phyloP scores from a whole-genome alignment of 2,329 filamentous ascomycete genomes.

The Chrysoporthe puriensis region DNA sequence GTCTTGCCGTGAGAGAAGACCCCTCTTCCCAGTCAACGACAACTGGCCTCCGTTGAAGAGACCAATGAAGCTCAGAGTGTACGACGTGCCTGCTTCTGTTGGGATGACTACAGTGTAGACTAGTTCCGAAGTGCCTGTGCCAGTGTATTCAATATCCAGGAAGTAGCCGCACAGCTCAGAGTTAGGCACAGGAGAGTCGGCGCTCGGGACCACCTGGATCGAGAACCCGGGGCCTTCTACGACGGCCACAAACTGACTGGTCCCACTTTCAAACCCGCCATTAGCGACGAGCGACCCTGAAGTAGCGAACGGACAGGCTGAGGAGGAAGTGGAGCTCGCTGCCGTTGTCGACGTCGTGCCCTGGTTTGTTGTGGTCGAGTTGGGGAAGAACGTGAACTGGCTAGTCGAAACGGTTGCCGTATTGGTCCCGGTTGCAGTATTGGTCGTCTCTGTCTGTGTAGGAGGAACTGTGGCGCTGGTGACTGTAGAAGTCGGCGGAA shows the following conservation, averaged over 20 bases:
- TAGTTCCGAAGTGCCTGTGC: background rate
- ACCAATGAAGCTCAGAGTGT: background rate
- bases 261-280: background rate
- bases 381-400: background rate
- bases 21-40: background rate
- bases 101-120: background rate
- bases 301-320: background rate
- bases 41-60: background rate
- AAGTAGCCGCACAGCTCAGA: background rate
- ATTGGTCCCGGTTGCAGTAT: too few relatives aligned
- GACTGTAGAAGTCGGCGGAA: background rate
- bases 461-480: background rate
- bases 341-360: background rate
- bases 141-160: background rate
- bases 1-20: background rate
- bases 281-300: background rate
- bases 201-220: background rate
- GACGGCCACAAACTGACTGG: background rate
- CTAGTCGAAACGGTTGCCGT: background rate
- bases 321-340: background rate
- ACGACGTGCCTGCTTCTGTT: background rate
- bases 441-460: background rate
- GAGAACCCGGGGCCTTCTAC: background rate
- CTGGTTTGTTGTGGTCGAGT: background rate
- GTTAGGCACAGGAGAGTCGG: background rate